Evolutionary conservation across 2,329 filamentous ascomycete species (phyloP), one percentile per base, ranked within the genome.

Genomic region (Davidsoniella neocaledoniae): DNA sequence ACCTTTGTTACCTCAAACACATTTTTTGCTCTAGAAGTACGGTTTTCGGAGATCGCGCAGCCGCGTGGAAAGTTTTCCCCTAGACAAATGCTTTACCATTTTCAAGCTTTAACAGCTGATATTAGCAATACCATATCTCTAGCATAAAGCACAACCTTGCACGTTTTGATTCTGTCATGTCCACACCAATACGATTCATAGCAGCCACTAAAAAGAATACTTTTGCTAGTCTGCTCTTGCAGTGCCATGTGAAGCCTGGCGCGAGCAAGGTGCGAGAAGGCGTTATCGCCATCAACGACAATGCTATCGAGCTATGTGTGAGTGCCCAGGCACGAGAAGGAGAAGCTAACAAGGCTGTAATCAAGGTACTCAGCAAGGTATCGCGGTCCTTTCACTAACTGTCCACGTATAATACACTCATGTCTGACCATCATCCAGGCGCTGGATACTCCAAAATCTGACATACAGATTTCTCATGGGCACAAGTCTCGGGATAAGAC

Each of bases 171-270:
- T 33, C 12, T 33, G 29, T 12, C 29, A 49, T 49, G 47, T 49
- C 48, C 5, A 39, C 47, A 1, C 50, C 50, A 16, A 48, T 54
- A 21, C 50, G 66, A 43, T 74, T 71, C 56, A 65, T 75, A 43
- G 64, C 68, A 3, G 66, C 66, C 3, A 62, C 69, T 45, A 69
- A 68, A 46, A 74, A 71, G 52, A 66, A 68, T 0, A 58, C 64
- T 25, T 53, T 63, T 3, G 66, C 64, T 21, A 68, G 63, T 2
- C 61, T 86, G 16, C 73, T 79, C 49, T 64, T 86, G 29, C 68
- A 73, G 23, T 83, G 82, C 59, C 76, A 74, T 56, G 74, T 86
- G 51, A 83, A 81, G 54, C 77, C 82, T 0, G 77, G 79, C 3
- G 73, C 75, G 10, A 77, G 68, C 59, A 76, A 73, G 25, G 67